Evolutionary conservation across 768 basidiomycete genomes (phyloP).

Genomic region (Nidula microcarpa): DNA sequence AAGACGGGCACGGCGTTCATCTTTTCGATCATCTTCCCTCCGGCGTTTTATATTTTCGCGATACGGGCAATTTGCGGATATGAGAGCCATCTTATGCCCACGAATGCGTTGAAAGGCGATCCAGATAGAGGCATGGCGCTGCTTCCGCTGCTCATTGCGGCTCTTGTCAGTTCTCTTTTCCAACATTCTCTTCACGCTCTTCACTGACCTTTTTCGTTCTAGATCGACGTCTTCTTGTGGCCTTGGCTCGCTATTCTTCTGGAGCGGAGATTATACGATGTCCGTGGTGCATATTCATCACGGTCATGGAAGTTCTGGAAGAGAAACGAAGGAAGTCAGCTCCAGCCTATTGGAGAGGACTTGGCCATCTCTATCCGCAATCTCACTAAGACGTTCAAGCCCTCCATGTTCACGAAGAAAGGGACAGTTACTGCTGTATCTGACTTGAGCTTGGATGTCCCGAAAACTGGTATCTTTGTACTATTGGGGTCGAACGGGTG

Average conservation of each 20-base stretch:
- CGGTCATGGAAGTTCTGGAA: constrained; percentile 33
- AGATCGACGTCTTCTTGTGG: constrained; percentile 76
- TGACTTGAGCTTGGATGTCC: constrained; percentile 66
- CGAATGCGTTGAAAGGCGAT: constrained; percentile 53
- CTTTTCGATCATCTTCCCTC: constrained; percentile 71
- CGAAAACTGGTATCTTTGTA: constrained; percentile 73
- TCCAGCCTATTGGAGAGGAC: constrained; percentile 26
- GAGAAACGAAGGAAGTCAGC: constrained; percentile 9
- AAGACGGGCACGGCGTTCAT: constrained; percentile 48
- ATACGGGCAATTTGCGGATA: constrained; percentile 66
- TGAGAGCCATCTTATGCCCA: constrained; percentile 54
- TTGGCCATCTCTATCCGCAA: constrained; percentile 61
- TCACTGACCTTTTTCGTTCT: neutral
- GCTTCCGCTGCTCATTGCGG: constrained; percentile 59
- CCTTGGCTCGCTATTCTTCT: constrained; percentile 59
- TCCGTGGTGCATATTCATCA: constrained; percentile 29
- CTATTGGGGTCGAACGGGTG: constrained; percentile 72
- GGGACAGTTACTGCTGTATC: constrained; percentile 56
- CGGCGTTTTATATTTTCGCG: constrained; percentile 72
- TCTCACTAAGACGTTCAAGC: constrained; percentile 55
- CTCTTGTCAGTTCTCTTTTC: constrained; percentile 47
- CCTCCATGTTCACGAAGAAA: constrained; percentile 41
- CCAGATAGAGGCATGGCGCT: constrained; percentile 55
- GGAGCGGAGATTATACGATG: constrained; percentile 63
- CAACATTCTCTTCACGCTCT: too few relatives aligned